Percentiles rank a stretch among this genome's conserved stretches.
These are phyloP conservation scores for Fusarium sp. DNA, from an alignment of 2,329 filamentous ascomycete genomes.

Conservation along the genomic window DNA sequence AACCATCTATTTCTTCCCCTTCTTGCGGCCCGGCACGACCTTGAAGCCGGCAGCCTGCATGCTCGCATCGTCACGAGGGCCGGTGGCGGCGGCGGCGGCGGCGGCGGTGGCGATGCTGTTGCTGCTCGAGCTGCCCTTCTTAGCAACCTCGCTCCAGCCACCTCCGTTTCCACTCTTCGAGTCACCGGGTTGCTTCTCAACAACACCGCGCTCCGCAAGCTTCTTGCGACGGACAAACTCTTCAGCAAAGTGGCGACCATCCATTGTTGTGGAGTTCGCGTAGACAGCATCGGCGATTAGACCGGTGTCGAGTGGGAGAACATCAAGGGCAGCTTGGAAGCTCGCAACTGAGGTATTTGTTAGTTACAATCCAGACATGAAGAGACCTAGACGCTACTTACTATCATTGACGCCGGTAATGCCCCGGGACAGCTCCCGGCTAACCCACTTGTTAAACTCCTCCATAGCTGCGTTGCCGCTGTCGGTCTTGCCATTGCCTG, in stretches of 20 bases:
- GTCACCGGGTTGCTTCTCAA: constrained; percentile 78
- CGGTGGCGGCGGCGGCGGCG: constrained; percentile 34
- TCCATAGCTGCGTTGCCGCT: constrained; percentile 75
- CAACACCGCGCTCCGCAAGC: constrained; percentile 91
- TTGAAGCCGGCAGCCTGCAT: constrained; percentile 80
- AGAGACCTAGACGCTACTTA: constrained; percentile 55
- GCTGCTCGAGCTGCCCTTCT: constrained; percentile 78
- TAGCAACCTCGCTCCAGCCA: constrained; percentile 97
- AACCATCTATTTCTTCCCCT: constrained; percentile 78
- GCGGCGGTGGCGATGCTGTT: constrained; percentile 22
- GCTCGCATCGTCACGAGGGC: constrained; percentile 61
- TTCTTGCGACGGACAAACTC: constrained; percentile 95
- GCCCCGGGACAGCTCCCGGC: constrained; percentile 83
- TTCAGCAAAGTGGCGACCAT: constrained; percentile 92
- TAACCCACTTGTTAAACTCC: constrained; percentile 95
- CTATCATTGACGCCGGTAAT: constrained; percentile 69
- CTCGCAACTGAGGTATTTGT: constrained; percentile 74
- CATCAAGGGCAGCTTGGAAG: constrained; percentile 83
- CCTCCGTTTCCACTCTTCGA: constrained; percentile 67
- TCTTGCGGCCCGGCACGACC: constrained; percentile 93
- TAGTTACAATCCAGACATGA: constrained; percentile 46
- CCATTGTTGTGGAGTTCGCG: constrained; percentile 87
- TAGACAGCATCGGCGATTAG: constrained; percentile 95
- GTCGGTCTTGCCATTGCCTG: constrained; percentile 59
- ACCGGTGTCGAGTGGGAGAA: constrained; percentile 82